Base-by-base conservation (phyloP, 2,329 filamentous ascomycete genomes). In the Aspergillus latus region DNA sequence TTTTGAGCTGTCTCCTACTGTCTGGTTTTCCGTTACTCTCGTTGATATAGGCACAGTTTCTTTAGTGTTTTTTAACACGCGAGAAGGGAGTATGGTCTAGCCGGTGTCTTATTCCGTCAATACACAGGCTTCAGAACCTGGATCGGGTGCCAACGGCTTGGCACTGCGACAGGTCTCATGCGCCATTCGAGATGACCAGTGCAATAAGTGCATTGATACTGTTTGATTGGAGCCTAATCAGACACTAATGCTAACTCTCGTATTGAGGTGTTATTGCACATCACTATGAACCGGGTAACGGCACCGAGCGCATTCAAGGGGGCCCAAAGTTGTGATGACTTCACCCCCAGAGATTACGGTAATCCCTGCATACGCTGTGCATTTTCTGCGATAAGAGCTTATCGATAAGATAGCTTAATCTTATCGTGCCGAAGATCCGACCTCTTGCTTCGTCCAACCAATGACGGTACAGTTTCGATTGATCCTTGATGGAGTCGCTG, bases 361-460 rank as follows among this genome's bases (percentile, higher is more conserved):
- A 30, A 26, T 36, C 44, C 28, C 11, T 44, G 42, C 42, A 44
- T 40, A 21, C 21, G 21, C 21, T 21, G 21, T 40, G 13, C 34
- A 36, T 42, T 8, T 32, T 32, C n/a, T 8, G 28, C 29, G 30
- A 47, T 36, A 47, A 21, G 44, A 8, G 9, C 29, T 47, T 47
- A 36, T 47, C 44, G 44, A 47, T 47, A 47, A 34, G 29, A 11
- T 36, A 10, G 10, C 11, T 26, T 26, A 28, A 49, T 9, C 10
- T 40, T 21, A 43, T 42, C 26, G 37, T 50, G 48, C 48, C 48
- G 48, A 58, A 50, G 21, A 45, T 8, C 43, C 43, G 43, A 29
- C 26, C 5, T 8, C 9, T 28, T 6, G 5, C 13, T 9, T 28
- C 28, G 26, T 10, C 11, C 28, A 40, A 8, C 44, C 44, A 34